Evolutionary conservation across 2,329 filamentous ascomycete species (phyloP).

Genomic region (Myriangium duriaei): DNA sequence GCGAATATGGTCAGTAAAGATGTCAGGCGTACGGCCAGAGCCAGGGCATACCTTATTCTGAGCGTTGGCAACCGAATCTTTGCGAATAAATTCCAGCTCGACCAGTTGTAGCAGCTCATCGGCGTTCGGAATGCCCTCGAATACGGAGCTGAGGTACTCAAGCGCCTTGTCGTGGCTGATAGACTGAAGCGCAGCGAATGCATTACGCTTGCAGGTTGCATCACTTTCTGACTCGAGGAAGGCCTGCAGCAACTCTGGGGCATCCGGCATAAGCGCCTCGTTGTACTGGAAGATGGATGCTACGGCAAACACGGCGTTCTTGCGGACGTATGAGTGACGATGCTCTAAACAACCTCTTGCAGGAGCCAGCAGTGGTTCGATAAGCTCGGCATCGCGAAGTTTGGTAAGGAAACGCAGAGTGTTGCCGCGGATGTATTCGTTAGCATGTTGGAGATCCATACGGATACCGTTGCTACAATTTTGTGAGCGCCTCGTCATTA

Average conservation of each 20-base stretch:
- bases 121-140: constrained; percentile 86
- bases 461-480: constrained; percentile 77
- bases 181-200: constrained; percentile 77
- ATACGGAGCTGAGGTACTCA: constrained; percentile 74
- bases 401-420: constrained; percentile 98
- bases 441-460: constrained; percentile 92
- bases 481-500: not conserved
- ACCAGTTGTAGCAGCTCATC: constrained; percentile 89
- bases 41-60: constrained; percentile 65
- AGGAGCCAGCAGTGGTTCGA: constrained; percentile 88
- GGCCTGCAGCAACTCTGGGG: constrained; percentile 75
- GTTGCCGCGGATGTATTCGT: constrained; percentile 96
- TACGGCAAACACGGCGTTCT: constrained; percentile 93
- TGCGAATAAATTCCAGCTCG: constrained; percentile 93
- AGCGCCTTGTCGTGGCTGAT: constrained; percentile 92
- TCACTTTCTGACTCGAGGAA: constrained; percentile 90
- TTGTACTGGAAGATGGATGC: constrained; percentile 87
- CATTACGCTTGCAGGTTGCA: constrained; percentile 93
- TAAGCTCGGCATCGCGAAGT: constrained; percentile 85
- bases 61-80: constrained; percentile 87
- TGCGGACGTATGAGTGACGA: constrained; percentile 92
- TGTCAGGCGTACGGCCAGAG: constrained; percentile 1
- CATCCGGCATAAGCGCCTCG: constrained; percentile 85
- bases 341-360: constrained; percentile 88
- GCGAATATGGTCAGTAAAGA: not conserved